Evolutionary conservation across 73 alveolate genomes (phyloP).

Genomic region (Symbiodinium natans): DNA sequence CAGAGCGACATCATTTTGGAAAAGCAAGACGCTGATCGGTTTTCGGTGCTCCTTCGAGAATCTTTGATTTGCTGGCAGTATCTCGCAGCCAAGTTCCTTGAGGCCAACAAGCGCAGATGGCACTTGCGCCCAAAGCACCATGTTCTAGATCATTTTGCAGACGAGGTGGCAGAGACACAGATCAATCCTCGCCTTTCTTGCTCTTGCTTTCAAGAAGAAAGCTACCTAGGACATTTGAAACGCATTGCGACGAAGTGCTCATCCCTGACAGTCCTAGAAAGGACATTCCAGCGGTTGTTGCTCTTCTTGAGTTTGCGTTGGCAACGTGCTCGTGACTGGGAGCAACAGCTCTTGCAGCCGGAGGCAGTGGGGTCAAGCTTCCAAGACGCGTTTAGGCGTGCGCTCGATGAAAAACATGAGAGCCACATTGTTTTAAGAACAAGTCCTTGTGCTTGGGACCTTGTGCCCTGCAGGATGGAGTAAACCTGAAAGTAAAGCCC

Average conservation of each 20-base stretch:
- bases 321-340: no score
- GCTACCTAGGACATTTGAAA: neutral
- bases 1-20: neutral
- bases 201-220: neutral
- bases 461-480: no score
- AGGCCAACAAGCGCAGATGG: neutral
- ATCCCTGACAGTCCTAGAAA: neutral
- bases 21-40: neutral
- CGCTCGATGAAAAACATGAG: no score
- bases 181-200: neutral
- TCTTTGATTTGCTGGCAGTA: neutral
- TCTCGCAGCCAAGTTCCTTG: neutral
- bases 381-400: no score
- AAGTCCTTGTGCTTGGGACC: no score
- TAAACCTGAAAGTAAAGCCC: no score
- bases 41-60: neutral
- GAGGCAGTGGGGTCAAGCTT: no score
- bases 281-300: neutral
- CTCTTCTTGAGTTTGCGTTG: no score
- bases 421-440: no score
- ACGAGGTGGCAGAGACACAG: neutral
- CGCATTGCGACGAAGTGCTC: neutral
- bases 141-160: neutral
- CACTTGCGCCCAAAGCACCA: conserved; percentile 29
- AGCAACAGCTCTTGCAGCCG: no score